Base-by-base conservation (phyloP, 805 yeast species). In the Blastobotrys attinorum region DNA sequence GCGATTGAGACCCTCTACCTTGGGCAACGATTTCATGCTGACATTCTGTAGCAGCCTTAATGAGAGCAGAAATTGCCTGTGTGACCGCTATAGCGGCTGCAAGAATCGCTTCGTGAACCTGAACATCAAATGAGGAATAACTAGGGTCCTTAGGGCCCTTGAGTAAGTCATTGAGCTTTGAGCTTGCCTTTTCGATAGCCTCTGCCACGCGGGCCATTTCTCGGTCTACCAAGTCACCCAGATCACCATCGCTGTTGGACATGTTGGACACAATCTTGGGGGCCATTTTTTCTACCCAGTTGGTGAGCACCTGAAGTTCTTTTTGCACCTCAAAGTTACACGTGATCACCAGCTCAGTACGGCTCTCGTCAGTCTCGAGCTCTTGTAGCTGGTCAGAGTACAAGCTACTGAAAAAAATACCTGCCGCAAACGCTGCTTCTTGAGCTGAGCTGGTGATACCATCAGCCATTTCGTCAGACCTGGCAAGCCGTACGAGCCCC, bases 31-130 rank as follows among this genome's bases (percentile, higher is more conserved):
- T 86, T 62, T 87, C 96, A 45, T 75, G 65, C 62, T 87, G 96
- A 17, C 90, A 78, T 29, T 77, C 87, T 21, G 86, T 79, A 2
- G 95, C 85, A 2, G 92, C 81, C 49, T 70, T 66, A 43, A 88
- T 80, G 53, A 87, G 72, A 27, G 74, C 67, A 4, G 82, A 78
- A 41, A 87, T 81, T 1, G 95, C 86, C 47, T 80, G 76, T 1
- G 90, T 84, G 22, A 87, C 81, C 10, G 87, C 84, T 46, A 81
- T 74, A 0, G 95, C 92, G 17, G 90, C 85, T 2, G 81, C 67
- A 36, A 87, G 65, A 45, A 88, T 77, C 0, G 90, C 83, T 54
- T 80, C 85, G 59, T 83, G 85, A 36, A 86, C 76, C 55, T 81
- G 81, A 41, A 78, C 60, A 49, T 83, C 81, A 33, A 73, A 73